Evolutionary conservation across 2,329 filamentous ascomycete species (phyloP).

Genomic region (Fusarium sp.): DNA sequence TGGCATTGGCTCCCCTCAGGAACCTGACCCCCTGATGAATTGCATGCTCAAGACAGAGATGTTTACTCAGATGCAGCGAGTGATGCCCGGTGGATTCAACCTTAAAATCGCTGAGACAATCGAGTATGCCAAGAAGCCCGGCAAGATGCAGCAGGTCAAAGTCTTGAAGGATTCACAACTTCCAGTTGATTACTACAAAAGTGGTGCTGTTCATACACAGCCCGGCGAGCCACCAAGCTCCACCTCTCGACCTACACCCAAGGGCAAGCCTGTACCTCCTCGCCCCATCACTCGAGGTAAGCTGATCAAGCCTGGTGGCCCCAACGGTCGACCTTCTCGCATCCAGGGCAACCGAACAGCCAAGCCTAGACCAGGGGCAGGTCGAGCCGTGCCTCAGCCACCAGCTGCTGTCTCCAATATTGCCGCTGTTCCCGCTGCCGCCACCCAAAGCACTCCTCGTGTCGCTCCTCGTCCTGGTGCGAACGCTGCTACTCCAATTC

Average conservation of each 20-base stretch:
- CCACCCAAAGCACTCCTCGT: constrained; percentile 33
- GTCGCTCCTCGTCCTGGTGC: constrained; percentile 11
- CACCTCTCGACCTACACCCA: constrained; percentile 83
- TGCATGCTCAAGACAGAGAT: constrained; percentile 97
- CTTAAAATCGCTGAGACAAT: constrained; percentile 86
- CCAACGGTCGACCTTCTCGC: constrained; percentile 81
- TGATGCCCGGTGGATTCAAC: constrained; percentile 81
- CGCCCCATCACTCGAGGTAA: constrained; percentile 94
- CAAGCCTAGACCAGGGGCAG: constrained; percentile 54
- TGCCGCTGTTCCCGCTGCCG: constrained; percentile 40
- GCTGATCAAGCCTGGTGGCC: constrained; percentile 90
- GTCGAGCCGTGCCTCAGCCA: constrained; percentile 48
- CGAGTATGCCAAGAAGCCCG: constrained; percentile 97
- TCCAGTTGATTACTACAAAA: constrained; percentile 89
- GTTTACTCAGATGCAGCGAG: constrained; percentile 87
- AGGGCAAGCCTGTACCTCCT: constrained; percentile 83
- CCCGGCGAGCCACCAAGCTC: constrained; percentile 86
- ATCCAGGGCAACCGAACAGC: constrained; percentile 61
- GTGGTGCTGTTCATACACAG: constrained; percentile 86
- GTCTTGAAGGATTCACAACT: constrained; percentile 86
- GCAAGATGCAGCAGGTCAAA: constrained; percentile 89
- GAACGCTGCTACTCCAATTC: constrained; percentile 12
- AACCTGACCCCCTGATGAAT: constrained; percentile 91
- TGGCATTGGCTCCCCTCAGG: constrained; percentile 87
- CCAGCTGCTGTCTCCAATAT: constrained; percentile 44